Evolutionary conservation across 305 asterid genomes (phyloP), one percentile per base, ranked within the genome.

Genomic region (Coffea humblotiana): DNA sequence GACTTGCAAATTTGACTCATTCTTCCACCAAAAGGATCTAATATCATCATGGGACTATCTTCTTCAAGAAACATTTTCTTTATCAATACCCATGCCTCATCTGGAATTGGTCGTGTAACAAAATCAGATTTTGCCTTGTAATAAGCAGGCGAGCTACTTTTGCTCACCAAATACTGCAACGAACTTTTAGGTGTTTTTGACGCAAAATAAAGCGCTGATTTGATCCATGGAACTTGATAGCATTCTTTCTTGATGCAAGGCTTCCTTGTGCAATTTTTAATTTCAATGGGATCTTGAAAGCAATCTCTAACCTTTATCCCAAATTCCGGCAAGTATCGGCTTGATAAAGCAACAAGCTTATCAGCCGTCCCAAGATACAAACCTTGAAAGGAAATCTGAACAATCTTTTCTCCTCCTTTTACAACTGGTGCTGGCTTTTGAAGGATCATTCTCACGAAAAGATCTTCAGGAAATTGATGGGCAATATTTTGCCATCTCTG

Each of bases 21-120:
- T 76, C 66, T 84, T 51, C 92, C 92, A 43, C 94, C 89, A 3
- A 75, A 82, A 8, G 92, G 89, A 61, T 89, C 92, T 27, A 86
- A 1, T 10, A 90, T 86, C 47, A 89, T 75, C 23, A 83, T 37
- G 3, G 84, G 81, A 3, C 0, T 7, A 2, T 77, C 66, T 21
- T 87, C 85, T 40, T 82, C 40, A n/a, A 81, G 15, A 32, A 87
- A 82, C 85, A 68, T 60, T 7, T 68, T 63, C 19, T 5, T 64
- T 16, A 87, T 78, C 77, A 83, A 77, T 37, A 74, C 54, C 85
- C 85, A 80, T 0, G 84, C 92, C 68, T 70, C 25, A 11, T 67
- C 63, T 1, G 87, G 87, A 4, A 89, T 77, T 2, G 90, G 86
- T 14, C 61, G 45, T 9, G 77, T 66, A 21, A 86, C 79, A 25